A percentile compares a stretch with the other conserved stretches of the same genome.
Evolutionary conservation across 2,329 filamentous ascomycete genomes (phyloP).

Genomic region (Phialophora tarda): DNA sequence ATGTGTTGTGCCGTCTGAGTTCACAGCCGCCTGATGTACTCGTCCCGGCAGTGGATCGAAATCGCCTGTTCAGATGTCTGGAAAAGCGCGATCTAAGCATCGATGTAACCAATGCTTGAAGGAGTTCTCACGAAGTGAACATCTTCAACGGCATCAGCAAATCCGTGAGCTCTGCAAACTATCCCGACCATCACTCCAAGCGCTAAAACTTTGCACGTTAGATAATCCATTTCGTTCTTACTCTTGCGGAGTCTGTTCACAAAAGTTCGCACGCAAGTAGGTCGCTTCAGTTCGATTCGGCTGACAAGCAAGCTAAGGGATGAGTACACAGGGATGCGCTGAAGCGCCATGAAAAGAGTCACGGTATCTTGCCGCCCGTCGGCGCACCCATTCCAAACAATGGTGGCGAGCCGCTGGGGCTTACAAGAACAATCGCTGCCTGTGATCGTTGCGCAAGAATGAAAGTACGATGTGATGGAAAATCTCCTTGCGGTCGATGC

Average conservation of each 20-base stretch:
- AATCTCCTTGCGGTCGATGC: slow-evolving; percentile 12
- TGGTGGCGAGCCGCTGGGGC: neutral
- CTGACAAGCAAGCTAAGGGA: neutral
- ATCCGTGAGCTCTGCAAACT: neutral
- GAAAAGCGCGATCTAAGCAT: neutral
- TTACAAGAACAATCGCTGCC: neutral
- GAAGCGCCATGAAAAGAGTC: neutral
- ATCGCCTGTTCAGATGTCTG: neutral
- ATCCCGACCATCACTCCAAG: neutral
- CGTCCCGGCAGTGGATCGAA: neutral
- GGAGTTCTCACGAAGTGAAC: neutral
- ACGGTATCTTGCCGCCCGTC: neutral
- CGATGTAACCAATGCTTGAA: neutral
- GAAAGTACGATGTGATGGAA: slow-evolving; percentile 15
- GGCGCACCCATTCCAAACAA: neutral
- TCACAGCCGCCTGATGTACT: neutral
- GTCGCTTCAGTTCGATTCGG: neutral
- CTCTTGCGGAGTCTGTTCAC: neutral
- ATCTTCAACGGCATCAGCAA: neutral
- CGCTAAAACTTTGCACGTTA: neutral
- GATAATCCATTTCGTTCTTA: slow-evolving; percentile 1
- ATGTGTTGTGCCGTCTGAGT: neutral
- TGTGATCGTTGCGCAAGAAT: slow-evolving; percentile 8
- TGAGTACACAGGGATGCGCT: neutral
- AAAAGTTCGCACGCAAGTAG: neutral